Evolutionary conservation across 768 basidiomycete species (phyloP).

Genomic region (Auricularia sp.): DNA sequence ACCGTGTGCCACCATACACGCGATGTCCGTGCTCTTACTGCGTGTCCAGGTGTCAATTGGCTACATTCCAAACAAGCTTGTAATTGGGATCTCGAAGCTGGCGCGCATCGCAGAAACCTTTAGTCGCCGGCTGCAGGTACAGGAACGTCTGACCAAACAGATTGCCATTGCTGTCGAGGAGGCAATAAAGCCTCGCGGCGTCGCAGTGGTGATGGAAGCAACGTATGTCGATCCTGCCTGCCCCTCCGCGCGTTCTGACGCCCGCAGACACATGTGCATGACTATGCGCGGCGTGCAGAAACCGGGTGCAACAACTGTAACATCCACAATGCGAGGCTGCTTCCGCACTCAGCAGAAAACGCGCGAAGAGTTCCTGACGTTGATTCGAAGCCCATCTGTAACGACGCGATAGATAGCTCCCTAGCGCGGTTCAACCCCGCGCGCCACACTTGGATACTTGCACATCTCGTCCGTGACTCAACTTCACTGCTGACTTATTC

Average conservation of each 20-base stretch:
- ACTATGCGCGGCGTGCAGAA: constrained; percentile 99
- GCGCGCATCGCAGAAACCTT: constrained; percentile 97
- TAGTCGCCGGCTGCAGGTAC: constrained; percentile 89
- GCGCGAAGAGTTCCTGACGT: constrained; percentile 77
- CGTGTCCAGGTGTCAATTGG: constrained; percentile 79
- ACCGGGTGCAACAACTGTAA: constrained; percentile 89
- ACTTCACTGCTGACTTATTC: constrained; percentile 13
- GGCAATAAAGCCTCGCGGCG: constrained; percentile 93
- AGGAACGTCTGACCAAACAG: constrained; percentile 95
- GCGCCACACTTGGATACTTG: too few species aligned
- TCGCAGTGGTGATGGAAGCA: constrained; percentile 99
- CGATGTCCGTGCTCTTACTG: not conserved
- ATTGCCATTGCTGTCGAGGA: constrained; percentile 97
- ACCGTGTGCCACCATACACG: constrained; percentile 16
- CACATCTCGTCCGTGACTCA: too few species aligned
- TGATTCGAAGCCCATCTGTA: constrained; percentile 10
- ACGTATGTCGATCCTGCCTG: constrained; percentile 46
- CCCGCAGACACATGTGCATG: constrained; percentile 90
- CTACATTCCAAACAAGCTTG: constrained; percentile 92
- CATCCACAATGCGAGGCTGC: constrained; percentile 96
- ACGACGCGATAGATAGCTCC: not conserved
- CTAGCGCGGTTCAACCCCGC: constrained; percentile 39
- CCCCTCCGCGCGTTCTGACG: not conserved
- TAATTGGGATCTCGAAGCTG: constrained; percentile 91
- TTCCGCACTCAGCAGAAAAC: constrained; percentile 99